These are phyloP conservation scores for Scleroderma citrinum DNA, from an alignment of 768 basidiomycete species.

Conservation along the genomic window DNA sequence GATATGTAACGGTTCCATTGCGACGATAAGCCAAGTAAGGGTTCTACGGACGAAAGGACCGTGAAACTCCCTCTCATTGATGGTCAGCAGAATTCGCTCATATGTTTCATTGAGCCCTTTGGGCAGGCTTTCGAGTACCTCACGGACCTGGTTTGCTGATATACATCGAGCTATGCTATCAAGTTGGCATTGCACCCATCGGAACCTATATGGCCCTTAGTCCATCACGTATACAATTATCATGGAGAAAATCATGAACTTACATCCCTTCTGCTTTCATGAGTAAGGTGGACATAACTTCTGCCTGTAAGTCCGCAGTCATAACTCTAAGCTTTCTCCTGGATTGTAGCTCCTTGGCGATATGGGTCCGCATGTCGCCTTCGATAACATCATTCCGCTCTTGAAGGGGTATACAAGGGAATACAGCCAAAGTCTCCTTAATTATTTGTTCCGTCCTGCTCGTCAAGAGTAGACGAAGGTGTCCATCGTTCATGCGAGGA, in stretches of 20 bases:
- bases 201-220: slow-evolving; percentile 6
- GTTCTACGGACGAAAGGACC: slow-evolving; percentile 7
- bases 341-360: slow-evolving; percentile 9
- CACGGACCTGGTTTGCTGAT: slow-evolving; percentile 5
- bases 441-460: slow-evolving; percentile 9
- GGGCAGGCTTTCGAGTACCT: slow-evolving; percentile 12
- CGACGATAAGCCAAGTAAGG: slow-evolving; percentile 13
- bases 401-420: slow-evolving; percentile 9
- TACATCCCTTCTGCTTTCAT: slow-evolving; percentile 17
- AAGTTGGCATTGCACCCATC: slow-evolving; percentile 19
- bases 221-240: not conserved
- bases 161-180: slow-evolving; percentile 9
- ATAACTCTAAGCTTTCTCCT: slow-evolving; percentile 8
- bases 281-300: slow-evolving; percentile 6
- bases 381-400: not conserved
- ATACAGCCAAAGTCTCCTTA: not conserved
- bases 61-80: slow-evolving; percentile 1
- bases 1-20: slow-evolving; percentile 11
- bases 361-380: slow-evolving; percentile 10
- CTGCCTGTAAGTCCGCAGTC: slow-evolving; percentile 1
- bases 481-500: not conserved
- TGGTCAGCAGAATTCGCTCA: slow-evolving; percentile 11
- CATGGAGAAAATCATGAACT: not conserved
- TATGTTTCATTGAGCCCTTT: slow-evolving; percentile 18
- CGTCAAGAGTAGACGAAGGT: slow-evolving; percentile 11